phyloP scores from a whole-genome alignment of 169 alveolate species.

The Cryptosporidium sp. region DNA sequence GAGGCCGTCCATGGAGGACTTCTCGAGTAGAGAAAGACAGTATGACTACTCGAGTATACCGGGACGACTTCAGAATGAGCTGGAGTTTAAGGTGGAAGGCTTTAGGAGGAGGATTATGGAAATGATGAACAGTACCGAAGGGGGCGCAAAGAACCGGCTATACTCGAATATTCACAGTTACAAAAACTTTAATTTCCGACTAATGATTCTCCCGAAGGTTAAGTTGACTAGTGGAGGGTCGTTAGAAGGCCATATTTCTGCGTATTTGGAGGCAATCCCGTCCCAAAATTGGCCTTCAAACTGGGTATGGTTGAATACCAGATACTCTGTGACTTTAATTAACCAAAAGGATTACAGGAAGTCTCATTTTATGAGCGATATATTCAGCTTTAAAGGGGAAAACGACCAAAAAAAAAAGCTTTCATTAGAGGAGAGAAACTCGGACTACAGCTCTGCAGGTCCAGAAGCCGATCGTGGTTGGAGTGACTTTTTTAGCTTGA shows the following conservation, averaged over 20 bases:
- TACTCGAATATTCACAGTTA: constrained; percentile 57
- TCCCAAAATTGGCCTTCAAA: constrained; percentile 87
- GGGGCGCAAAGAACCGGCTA: constrained; percentile 32
- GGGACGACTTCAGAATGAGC: constrained; percentile 42
- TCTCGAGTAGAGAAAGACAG: constrained; percentile 29
- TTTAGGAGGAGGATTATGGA: constrained; percentile 33
- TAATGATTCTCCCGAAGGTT: constrained; percentile 64
- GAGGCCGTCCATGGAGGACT: constrained; percentile 33
- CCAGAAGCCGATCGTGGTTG: constrained; percentile 75
- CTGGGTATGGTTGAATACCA: constrained; percentile 87
- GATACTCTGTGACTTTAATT: constrained; percentile 83
- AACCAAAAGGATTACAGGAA: constrained; percentile 82
- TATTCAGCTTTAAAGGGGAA: constrained; percentile 69
- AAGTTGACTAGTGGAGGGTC: constrained; percentile 57
- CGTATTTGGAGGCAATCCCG: constrained; percentile 84
- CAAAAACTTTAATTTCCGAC: constrained; percentile 55
- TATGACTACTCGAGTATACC: constrained; percentile 66
- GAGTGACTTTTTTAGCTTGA: constrained; percentile 61
- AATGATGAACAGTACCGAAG: constrained; percentile 61
- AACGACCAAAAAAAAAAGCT: constrained; percentile 15
- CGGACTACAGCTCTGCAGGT: constrained; percentile 37
- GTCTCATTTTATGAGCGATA: constrained; percentile 77
- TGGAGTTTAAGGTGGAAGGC: constrained; percentile 54
- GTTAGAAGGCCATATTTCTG: constrained; percentile 72
- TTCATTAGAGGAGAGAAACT: constrained; percentile 19